A percentile compares a stretch with the other conserved stretches of the same genome.
These are phyloP conservation scores for Phytophthora syringae DNA, from an alignment of 352 stramenopile species.

Conservation along the genomic window DNA sequence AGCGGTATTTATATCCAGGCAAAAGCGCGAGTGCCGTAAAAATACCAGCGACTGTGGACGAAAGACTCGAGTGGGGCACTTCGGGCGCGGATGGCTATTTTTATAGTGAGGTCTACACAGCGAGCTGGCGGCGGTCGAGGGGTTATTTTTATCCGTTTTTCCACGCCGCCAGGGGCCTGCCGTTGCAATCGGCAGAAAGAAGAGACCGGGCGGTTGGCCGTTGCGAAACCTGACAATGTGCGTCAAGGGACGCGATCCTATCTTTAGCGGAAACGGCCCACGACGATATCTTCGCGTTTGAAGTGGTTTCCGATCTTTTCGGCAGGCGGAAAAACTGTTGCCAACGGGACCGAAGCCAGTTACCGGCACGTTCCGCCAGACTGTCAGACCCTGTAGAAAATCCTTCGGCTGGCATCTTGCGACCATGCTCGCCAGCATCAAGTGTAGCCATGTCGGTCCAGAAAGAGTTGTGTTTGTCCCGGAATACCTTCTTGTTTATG, in stretches of 20 bases:
- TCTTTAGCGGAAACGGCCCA: conserved; percentile 2
- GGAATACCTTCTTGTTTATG: too few species aligned
- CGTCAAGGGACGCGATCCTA: conserved; percentile 7
- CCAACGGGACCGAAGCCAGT: too few species aligned
- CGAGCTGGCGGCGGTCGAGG: conserved; percentile 1
- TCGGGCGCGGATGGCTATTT: conserved; percentile 36
- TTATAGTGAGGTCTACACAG: conserved; percentile 28
- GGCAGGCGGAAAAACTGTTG: too few species aligned
- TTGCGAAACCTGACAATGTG: conserved; percentile 35
- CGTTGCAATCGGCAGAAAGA: conserved; percentile 46
- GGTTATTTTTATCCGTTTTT: conserved; percentile 57
- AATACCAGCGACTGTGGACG: conserved; percentile 21
- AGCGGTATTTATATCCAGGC: conserved; percentile 41
- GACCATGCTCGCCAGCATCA: too few species aligned
- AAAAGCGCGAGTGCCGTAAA: conserved; percentile 38
- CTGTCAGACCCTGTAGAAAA: too few species aligned
- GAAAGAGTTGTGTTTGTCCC: too few species aligned
- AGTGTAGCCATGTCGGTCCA: too few species aligned
- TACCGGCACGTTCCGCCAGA: too few species aligned
- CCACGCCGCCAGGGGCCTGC: conserved; percentile 18
- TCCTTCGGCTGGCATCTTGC: too few species aligned
- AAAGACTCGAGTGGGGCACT: conserved; percentile 4
- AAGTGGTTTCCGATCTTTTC: too few species aligned
- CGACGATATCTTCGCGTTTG: too few species aligned
- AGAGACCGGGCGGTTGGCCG: conserved; percentile 20